Percentiles rank a stretch among this genome's conserved stretches.
Evolutionary conservation across 352 stramenopile genomes (phyloP).

Genomic region (Pythium brachiatum): DNA sequence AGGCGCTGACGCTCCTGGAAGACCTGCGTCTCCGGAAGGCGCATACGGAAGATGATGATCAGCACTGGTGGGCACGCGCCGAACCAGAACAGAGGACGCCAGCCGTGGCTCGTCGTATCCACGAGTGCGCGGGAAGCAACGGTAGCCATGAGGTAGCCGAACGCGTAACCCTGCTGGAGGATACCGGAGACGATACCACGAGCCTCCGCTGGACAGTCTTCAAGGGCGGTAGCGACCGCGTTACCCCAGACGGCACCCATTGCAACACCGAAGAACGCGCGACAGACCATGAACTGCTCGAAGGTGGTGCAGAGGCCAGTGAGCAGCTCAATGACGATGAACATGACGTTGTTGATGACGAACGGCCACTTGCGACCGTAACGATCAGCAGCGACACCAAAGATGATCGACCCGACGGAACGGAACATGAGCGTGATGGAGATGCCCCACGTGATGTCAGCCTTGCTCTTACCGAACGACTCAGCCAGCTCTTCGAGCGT

Average conservation of each 20-base stretch:
- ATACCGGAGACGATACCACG: constrained; percentile 46
- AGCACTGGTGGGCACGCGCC: constrained; percentile 38
- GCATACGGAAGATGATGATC: constrained; percentile 44
- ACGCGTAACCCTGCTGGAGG: constrained; percentile 46
- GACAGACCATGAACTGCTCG: too few species aligned
- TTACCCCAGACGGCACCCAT: constrained; percentile 51
- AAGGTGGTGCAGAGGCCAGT: neutral
- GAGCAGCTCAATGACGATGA: neutral
- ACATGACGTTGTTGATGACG: neutral
- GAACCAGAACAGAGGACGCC: constrained; percentile 52
- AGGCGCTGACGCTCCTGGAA: constrained; percentile 19
- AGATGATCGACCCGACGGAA: constrained; percentile 38
- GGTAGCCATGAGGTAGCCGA: constrained; percentile 37
- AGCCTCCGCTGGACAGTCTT: constrained; percentile 33
- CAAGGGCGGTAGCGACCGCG: constrained; percentile 36
- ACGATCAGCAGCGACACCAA: constrained; percentile 42
- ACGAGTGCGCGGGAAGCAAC: constrained; percentile 35
- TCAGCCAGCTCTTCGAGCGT: constrained; percentile 44
- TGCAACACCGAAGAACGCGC: constrained; percentile 37
- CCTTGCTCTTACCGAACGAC: constrained; percentile 37
- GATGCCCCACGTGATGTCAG: constrained; percentile 53
- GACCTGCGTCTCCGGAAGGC: constrained; percentile 27
- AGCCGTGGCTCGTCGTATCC: constrained; percentile 39
- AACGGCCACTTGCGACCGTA: constrained; percentile 44
- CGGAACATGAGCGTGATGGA: constrained; percentile 54